A percentile compares a stretch with the other conserved stretches of the same genome.
These are phyloP conservation scores for Cytospora mali DNA, from an alignment of 2,329 filamentous ascomycete genomes.

Conservation along the genomic window DNA sequence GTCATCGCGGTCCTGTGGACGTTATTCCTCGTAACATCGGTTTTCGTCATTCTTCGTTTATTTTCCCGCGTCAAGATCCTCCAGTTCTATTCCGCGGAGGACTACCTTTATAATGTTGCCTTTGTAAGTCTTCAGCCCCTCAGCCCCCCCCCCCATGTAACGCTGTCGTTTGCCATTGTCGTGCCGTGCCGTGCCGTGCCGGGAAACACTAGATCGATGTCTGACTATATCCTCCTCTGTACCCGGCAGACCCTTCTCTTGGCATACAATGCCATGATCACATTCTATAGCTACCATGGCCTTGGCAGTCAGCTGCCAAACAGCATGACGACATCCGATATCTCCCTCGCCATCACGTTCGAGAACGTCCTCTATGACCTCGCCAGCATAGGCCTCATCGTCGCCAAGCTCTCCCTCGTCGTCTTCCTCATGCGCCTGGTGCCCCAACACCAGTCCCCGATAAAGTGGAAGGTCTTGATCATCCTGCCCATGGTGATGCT, in stretches of 20 bases:
- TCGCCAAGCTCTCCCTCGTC: conserved; percentile 25
- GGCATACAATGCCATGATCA: conserved; percentile 28
- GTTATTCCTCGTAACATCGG: conserved; percentile 24
- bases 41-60: conserved; percentile 25
- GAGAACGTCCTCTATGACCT: conserved; percentile 28
- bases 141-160: background rate
- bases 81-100: conserved; percentile 28
- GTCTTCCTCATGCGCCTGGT: conserved; percentile 27
- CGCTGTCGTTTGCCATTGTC: too few relatives aligned
- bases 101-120: conserved; percentile 27
- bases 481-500: conserved; percentile 27
- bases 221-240: background rate
- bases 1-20: conserved; percentile 27
- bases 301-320: conserved; percentile 25
- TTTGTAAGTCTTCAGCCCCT: conserved; percentile 18
- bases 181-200: background rate
- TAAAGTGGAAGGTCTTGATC: conserved; percentile 22
- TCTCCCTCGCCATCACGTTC: conserved; percentile 21
- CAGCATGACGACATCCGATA: conserved; percentile 22
- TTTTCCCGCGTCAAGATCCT: conserved; percentile 26
- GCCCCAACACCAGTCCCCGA: conserved; percentile 22
- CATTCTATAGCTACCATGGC: conserved; percentile 27
- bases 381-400: conserved; percentile 23
- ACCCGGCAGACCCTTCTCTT: conserved; percentile 23
- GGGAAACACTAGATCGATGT: background rate